Evolutionary conservation across 495 filamentous ascomycete species (phyloP).

Genomic region (Annulohypoxylon bovei): DNA sequence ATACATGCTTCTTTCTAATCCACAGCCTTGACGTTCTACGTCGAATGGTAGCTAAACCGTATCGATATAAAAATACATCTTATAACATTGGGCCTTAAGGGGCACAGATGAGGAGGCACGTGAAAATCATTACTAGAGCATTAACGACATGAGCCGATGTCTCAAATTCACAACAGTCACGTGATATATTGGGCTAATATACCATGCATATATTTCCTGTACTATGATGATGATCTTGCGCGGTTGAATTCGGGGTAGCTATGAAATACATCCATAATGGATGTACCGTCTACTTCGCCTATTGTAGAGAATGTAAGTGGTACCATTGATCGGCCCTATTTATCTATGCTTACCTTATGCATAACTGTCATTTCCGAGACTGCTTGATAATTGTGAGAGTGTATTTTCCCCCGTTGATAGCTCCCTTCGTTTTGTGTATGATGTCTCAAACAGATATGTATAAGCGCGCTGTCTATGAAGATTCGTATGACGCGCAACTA

Average conservation of each 20-base stretch:
- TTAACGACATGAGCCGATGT: conserved; percentile 14
- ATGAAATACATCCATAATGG: neutral
- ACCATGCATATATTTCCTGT: conserved; percentile 1
- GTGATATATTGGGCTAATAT: conserved; percentile 13
- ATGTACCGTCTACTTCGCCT: conserved; percentile 25
- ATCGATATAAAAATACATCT: neutral
- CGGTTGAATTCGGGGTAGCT: conserved; percentile 21
- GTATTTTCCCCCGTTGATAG: conserved; percentile 20
- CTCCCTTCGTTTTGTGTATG: conserved; percentile 35
- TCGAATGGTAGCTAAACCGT: neutral
- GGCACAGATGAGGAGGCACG: neutral
- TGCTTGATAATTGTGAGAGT: conserved; percentile 27
- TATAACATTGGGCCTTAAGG: neutral
- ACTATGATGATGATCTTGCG: conserved; percentile 12
- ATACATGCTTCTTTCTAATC: neutral
- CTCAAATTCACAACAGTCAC: conserved; percentile 7
- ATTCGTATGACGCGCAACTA: conserved; percentile 36
- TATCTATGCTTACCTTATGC: conserved; percentile 41
- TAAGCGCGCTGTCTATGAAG: conserved; percentile 33
- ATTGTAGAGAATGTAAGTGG: conserved; percentile 8
- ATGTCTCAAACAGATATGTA: conserved; percentile 40
- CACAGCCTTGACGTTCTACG: neutral
- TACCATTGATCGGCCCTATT: conserved; percentile 43
- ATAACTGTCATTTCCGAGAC: conserved; percentile 42
- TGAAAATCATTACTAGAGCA: neutral